A percentile compares a stretch with the other conserved stretches of the same genome.
phyloP scores from a whole-genome alignment of 352 stramenopile species.

The Globisporangium paroecandrum region DNA sequence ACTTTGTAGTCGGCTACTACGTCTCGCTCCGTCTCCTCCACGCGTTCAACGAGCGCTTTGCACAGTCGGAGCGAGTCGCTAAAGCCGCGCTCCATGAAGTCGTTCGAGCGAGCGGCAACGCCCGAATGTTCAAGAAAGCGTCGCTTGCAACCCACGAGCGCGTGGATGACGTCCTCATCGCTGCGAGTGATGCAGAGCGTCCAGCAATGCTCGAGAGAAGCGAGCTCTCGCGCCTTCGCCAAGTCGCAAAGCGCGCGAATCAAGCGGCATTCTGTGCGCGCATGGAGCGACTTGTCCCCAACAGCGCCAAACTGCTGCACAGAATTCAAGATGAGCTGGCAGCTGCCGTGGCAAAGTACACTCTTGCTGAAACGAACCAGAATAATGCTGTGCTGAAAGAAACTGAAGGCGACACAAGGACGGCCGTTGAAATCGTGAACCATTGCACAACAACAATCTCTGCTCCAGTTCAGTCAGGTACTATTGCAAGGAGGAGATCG shows the following conservation, averaged over 20 bases:
- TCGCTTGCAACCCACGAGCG: not conserved
- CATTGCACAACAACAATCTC: not conserved
- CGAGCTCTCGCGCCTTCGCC: constrained; percentile 3
- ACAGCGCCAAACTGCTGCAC: constrained; percentile 1
- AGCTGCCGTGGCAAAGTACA: not conserved
- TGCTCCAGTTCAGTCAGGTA: not conserved
- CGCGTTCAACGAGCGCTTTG: not conserved
- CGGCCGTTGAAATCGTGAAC: not conserved
- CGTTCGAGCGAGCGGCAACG: constrained; percentile 1
- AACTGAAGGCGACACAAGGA: not conserved
- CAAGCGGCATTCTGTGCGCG: not conserved
- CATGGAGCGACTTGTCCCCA: not conserved
- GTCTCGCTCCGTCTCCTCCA: constrained; percentile 1
- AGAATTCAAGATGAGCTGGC: not conserved
- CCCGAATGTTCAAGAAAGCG: constrained; percentile 7
- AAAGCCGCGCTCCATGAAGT: not conserved
- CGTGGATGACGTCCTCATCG: not conserved
- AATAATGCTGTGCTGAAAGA: not conserved
- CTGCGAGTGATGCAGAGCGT: not conserved
- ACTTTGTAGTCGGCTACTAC: constrained; percentile 11
- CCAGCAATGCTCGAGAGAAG: not conserved
- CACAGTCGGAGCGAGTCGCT: not conserved
- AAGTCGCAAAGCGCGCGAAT: not conserved
- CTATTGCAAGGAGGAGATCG: not conserved
- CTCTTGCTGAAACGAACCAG: not conserved